A percentile compares a stretch with the other conserved stretches of the same genome.
phyloP scores from a whole-genome alignment of 2,329 filamentous ascomycete species.

The Cladobotryum mycophilum region DNA sequence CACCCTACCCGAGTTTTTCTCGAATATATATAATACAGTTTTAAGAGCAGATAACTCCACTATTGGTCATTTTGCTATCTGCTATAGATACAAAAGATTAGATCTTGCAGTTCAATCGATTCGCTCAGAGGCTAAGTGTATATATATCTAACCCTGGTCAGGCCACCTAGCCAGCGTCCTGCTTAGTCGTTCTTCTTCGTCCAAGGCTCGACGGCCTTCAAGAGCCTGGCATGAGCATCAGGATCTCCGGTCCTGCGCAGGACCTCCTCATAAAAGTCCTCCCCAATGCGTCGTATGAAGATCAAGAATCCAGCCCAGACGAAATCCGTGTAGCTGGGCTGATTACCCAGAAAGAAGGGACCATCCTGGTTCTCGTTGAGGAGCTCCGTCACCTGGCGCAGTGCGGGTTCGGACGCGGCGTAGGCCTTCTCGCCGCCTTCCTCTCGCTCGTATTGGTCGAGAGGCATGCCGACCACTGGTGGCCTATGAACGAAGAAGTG shows the following conservation, averaged over 20 bases:
- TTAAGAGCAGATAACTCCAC: too few relatives aligned
- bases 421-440: slow-evolving; percentile 46
- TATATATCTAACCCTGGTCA: too few relatives aligned
- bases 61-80: too few relatives aligned
- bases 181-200: slow-evolving; percentile 25
- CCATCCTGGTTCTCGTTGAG: slow-evolving; percentile 51
- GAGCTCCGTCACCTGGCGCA: slow-evolving; percentile 35
- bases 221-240: slow-evolving; percentile 31
- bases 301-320: slow-evolving; percentile 45
- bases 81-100: too few relatives aligned
- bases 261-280: slow-evolving; percentile 28
- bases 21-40: too few relatives aligned
- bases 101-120: too few relatives aligned
- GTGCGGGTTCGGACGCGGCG: slow-evolving; percentile 32
- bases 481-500: slow-evolving; percentile 53
- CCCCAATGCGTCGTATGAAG: slow-evolving; percentile 31
- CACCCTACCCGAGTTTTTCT: too few relatives aligned
- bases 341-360: slow-evolving; percentile 54
- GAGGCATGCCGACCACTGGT: slow-evolving; percentile 42
- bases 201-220: slow-evolving; percentile 37
- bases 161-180: too few relatives aligned
- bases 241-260: slow-evolving; percentile 33
- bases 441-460: slow-evolving; percentile 43
- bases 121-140: not conserved
- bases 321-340: slow-evolving; percentile 52